Percentiles rank a stretch among this genome's conserved stretches.
phyloP scores from a whole-genome alignment of 1,284 basidiomycete genomes.

The Cutaneotrichosporon dermatis region DNA sequence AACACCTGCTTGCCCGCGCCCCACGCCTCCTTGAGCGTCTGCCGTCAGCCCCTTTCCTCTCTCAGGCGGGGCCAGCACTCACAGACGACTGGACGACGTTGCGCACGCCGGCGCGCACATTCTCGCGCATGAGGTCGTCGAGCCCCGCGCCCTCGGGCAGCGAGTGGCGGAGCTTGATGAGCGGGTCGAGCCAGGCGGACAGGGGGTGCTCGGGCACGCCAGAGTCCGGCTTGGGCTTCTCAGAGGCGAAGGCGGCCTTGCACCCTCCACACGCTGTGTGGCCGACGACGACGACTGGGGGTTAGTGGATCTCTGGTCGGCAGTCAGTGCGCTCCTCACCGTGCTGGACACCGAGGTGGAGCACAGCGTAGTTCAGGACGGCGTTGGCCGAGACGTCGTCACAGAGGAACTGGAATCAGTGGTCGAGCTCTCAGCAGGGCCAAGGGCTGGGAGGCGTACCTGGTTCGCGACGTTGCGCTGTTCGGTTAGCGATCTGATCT shows the following conservation, averaged over 20 bases:
- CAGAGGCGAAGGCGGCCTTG: slow-evolving; percentile 57
- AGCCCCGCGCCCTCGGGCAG: slow-evolving; percentile 55
- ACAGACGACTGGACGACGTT: slow-evolving; percentile 56
- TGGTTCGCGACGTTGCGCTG: slow-evolving; percentile 60
- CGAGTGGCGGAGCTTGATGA: slow-evolving; percentile 58
- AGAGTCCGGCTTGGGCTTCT: slow-evolving; percentile 1
- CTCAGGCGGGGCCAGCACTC: not conserved
- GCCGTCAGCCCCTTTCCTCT: not conserved
- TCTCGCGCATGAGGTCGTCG: slow-evolving; percentile 63
- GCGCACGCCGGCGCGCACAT: slow-evolving; percentile 70
- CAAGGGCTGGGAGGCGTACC: too few relatives aligned
- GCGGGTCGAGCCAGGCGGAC: slow-evolving; percentile 66
- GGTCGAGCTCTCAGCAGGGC: too few relatives aligned
- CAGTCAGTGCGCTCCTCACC: slow-evolving; percentile 49
- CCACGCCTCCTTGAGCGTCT: slow-evolving; percentile 69
- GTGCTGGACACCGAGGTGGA: slow-evolving; percentile 73
- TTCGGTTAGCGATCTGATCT: not conserved
- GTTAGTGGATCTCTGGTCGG: not conserved
- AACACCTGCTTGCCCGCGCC: slow-evolving; percentile 58
- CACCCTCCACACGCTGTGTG: slow-evolving; percentile 75
- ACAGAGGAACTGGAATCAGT: slow-evolving; percentile 10
- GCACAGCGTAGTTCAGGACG: slow-evolving; percentile 76
- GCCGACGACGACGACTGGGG: slow-evolving; percentile 69
- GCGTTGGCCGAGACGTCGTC: slow-evolving; percentile 56
- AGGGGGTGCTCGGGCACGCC: slow-evolving; percentile 54